Evolutionary conservation across 306 rosid species (phyloP).

Genomic region (Cucurbita moschata): DNA sequence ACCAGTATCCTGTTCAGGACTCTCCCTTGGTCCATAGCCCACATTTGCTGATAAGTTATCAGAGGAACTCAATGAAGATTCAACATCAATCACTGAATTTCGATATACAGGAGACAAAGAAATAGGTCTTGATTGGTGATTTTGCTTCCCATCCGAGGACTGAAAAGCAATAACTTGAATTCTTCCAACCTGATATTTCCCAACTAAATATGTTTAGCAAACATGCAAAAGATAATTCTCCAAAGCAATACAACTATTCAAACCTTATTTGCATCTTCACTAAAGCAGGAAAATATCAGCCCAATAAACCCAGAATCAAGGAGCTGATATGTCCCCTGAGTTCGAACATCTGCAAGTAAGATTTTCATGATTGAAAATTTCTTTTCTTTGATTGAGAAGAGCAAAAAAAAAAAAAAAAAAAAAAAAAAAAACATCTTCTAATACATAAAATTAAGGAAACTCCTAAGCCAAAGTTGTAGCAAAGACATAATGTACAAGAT

Average conservation of each 20-base stretch:
- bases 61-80: slow-evolving; percentile 78
- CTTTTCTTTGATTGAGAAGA: neutral
- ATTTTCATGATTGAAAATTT: neutral
- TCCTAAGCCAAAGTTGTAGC: neutral
- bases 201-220: slow-evolving; percentile 5
- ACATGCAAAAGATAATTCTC: slow-evolving; percentile 2
- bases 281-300: slow-evolving; percentile 86
- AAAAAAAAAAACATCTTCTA: neutral
- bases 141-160: slow-evolving; percentile 86
- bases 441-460: neutral
- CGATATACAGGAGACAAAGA: slow-evolving; percentile 52
- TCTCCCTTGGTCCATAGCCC: slow-evolving; percentile 37
- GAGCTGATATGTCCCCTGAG: slow-evolving; percentile 95
- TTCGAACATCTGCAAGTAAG: slow-evolving; percentile 58
- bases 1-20: slow-evolving; percentile 51
- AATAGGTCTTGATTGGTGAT: slow-evolving; percentile 35
- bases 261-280: slow-evolving; percentile 87
- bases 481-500: neutral
- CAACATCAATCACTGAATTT: slow-evolving; percentile 70
- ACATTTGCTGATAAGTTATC: slow-evolving; percentile 33
- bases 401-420: neutral
- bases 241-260: slow-evolving; percentile 12
- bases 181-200: slow-evolving; percentile 61
- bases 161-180: slow-evolving; percentile 98
- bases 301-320: slow-evolving; percentile 96